Base-by-base conservation (phyloP, 768 basidiomycete species). In the Cyathus striatus region DNA sequence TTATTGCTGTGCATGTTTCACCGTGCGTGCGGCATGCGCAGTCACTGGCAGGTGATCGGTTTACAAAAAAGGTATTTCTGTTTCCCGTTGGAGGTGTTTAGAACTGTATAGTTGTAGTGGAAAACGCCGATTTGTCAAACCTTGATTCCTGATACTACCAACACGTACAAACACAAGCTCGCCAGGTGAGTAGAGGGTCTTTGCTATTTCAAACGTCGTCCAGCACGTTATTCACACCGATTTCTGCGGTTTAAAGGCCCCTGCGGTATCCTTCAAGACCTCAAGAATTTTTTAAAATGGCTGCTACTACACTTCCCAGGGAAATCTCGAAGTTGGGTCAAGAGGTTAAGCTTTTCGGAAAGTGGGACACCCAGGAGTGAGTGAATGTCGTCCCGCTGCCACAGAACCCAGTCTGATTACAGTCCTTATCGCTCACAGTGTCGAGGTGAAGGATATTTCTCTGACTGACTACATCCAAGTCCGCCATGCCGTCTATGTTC, bases 391-490 rank as follows among this genome's bases (percentile, higher is more conserved):
- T 35, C 9, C 39, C n/a, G 27, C 27, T 30, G 27, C 7, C 27
- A 9, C 27, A 9, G 27, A 18, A 23, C 23, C 30, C 16, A 34
- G 5, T 24, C 40, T 34, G 33, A 23, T 42, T 41, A 41, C 20
- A 16, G 21, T 41, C 6, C 22, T 40, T 6, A 40, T 9, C 6
- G 35, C 22, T 18, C 7, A 10, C 50, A 95, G 93, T 65, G 89
- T 97, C 58, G 95, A 97, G 68, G 93, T 97, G 63, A 96, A 96
- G 75, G 96, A 99, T 62, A 98, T 99, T 69, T 99, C 96, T 55
- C 71, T 99, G 58, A 89, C 90, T 45, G 96, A 99, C 70, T 98
- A 99, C 83, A 96, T 99, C 69, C 94, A 98, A 78, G 86, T 95
- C 69, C 90, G 90, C 63, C 90, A 96, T 65, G 86, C 93, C 40